Evolutionary conservation across 2,329 filamentous ascomycete genomes (phyloP).

Genomic region (Passalora sequoiae): DNA sequence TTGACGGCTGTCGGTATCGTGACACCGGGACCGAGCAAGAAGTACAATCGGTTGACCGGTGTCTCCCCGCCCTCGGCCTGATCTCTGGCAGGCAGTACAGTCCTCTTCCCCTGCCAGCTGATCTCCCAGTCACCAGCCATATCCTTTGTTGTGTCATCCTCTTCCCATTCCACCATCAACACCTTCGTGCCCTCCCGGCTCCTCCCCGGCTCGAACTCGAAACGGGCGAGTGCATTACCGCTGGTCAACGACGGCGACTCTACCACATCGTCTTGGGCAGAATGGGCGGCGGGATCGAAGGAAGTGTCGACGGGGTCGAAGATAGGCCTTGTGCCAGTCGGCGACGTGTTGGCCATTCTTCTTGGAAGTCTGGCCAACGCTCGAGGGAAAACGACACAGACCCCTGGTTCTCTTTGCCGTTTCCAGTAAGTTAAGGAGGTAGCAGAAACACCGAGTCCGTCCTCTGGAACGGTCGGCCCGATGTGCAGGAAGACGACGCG

Average conservation of each 20-base stretch:
- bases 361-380: too few relatives aligned
- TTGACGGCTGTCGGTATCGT: conserved; percentile 67
- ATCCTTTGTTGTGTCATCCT: conserved; percentile 48
- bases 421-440: conserved; percentile 5
- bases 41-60: conserved; percentile 62
- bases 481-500: too few relatives aligned
- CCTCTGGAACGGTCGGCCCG: too few relatives aligned
- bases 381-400: not conserved
- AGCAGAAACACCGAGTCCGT: too few relatives aligned
- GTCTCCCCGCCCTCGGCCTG: conserved; percentile 27
- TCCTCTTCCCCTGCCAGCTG: conserved; percentile 73
- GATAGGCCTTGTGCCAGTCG: conserved; percentile 23
- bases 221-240: conserved; percentile 66
- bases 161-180: conserved; percentile 88
- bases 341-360: conserved; percentile 8
- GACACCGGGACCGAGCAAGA: conserved; percentile 68
- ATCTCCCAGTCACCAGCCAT: conserved; percentile 64
- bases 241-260: conserved; percentile 46
- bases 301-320: conserved; percentile 42
- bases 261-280: conserved; percentile 25
- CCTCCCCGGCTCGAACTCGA: conserved; percentile 75
- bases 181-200: conserved; percentile 78
- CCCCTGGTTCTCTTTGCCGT: conserved; percentile 4
- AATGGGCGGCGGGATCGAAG: conserved; percentile 21
- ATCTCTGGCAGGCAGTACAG: conserved; percentile 63